phyloP scores from a whole-genome alignment of 2,329 filamentous ascomycete species.

The Dothidotthia symphoricarpi region DNA sequence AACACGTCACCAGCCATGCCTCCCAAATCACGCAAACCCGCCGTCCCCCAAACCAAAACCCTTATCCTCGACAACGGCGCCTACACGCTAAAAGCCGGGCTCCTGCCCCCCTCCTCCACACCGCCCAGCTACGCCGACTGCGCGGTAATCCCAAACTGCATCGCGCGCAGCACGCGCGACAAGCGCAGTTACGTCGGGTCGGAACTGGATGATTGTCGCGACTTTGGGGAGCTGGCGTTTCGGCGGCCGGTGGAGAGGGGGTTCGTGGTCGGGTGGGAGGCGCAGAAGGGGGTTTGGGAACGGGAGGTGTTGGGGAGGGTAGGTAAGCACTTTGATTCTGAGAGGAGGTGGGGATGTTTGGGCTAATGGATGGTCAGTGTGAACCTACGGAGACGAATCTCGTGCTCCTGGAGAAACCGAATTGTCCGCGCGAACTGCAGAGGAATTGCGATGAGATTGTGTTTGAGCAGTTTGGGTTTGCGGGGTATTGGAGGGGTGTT shows the following conservation, averaged over 20 bases:
- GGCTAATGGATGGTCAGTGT: too few relatives aligned
- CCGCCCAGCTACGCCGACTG: conserved; percentile 49
- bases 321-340: conserved; percentile 26
- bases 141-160: conserved; percentile 78
- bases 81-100: conserved; percentile 86
- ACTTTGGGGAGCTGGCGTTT: conserved; percentile 87
- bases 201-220: conserved; percentile 73
- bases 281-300: conserved; percentile 94
- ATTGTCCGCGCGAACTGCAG: conserved; percentile 76
- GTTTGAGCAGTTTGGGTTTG: conserved; percentile 95
- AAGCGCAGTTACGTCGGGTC: conserved; percentile 76
- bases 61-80: conserved; percentile 93
- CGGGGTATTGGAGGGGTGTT: conserved; percentile 74
- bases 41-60: conserved; percentile 48
- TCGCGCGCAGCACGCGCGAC: conserved; percentile 75
- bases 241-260: conserved; percentile 90
- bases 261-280: conserved; percentile 95
- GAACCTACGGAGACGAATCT: conserved; percentile 80
- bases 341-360: background rate
- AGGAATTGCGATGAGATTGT: conserved; percentile 93
- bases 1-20: too few relatives aligned
- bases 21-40: conserved; percentile 34
- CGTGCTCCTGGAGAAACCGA: conserved; percentile 81
- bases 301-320: conserved; percentile 72
- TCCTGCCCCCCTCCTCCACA: conserved; percentile 47